phyloP scores from a whole-genome alignment of 345 rosid genomes.

The Barbarea vulgaris region DNA sequence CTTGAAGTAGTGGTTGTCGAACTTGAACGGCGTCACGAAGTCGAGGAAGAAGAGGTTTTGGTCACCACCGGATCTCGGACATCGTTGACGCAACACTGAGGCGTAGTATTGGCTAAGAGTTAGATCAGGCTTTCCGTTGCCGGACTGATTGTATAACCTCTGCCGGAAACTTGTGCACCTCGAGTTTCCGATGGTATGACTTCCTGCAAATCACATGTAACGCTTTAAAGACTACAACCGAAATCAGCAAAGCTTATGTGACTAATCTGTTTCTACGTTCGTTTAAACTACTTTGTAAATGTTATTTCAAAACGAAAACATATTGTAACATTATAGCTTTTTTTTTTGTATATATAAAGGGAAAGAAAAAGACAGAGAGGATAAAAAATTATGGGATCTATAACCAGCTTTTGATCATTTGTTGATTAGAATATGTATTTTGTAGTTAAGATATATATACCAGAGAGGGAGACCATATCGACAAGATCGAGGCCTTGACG shows the following conservation, averaged over 20 bases:
- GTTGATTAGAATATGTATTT: background rate
- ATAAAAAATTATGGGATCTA: background rate
- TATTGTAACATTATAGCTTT: too few species aligned
- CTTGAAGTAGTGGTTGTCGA: constrained; percentile 82
- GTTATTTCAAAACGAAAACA: too few species aligned
- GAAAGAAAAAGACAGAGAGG: background rate
- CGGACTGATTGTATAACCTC: constrained; percentile 75
- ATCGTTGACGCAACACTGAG: constrained; percentile 34
- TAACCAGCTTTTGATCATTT: background rate
- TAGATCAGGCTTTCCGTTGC: constrained; percentile 64
- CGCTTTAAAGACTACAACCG: background rate
- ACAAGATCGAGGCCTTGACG: constrained; percentile 60
- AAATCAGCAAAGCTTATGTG: background rate
- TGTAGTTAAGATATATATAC: constrained; percentile 39
- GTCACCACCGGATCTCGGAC: constrained; percentile 64
- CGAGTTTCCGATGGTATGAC: constrained; percentile 77
- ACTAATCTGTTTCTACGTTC: too few species aligned
- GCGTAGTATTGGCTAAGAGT: constrained; percentile 61
- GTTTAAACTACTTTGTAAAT: too few species aligned
- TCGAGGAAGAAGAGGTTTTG: constrained; percentile 64
- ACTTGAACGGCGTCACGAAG: constrained; percentile 55
- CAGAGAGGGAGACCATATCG: constrained; percentile 77
- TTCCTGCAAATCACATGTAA: constrained; percentile 47
- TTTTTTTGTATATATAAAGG: too few species aligned
- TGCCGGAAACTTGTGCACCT: constrained; percentile 76